phyloP scores from a whole-genome alignment of 2,329 filamentous ascomycete species.

The Chrysosporium queenslandicum region DNA sequence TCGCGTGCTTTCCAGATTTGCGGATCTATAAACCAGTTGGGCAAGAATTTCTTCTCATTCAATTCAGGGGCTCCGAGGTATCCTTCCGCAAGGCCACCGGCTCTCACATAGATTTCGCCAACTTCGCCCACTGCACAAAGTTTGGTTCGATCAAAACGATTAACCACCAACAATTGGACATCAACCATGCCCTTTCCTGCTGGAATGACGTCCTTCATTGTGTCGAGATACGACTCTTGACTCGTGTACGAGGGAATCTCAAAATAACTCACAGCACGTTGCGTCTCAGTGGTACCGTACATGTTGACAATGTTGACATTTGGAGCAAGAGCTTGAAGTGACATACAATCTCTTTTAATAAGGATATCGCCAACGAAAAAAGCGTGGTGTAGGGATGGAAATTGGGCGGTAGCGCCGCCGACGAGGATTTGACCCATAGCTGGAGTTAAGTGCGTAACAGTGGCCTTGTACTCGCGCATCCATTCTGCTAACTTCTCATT shows the following conservation, averaged over 20 bases:
- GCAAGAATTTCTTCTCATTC: slow-evolving; percentile 66
- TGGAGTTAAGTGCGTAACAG: slow-evolving; percentile 80
- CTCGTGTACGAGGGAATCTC: slow-evolving; percentile 58
- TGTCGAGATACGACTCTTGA: slow-evolving; percentile 54
- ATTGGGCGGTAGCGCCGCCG: slow-evolving; percentile 68
- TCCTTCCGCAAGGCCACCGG: slow-evolving; percentile 72
- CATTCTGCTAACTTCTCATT: slow-evolving; percentile 81
- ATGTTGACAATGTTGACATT: slow-evolving; percentile 73
- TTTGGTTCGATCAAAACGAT: slow-evolving; percentile 55
- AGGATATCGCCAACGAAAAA: slow-evolving; percentile 91
- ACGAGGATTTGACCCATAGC: slow-evolving; percentile 94
- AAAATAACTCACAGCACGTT: slow-evolving; percentile 71
- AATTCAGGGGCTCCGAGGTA: slow-evolving; percentile 57
- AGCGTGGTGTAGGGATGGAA: slow-evolving; percentile 64
- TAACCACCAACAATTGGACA: slow-evolving; percentile 77
- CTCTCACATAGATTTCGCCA: slow-evolving; percentile 74
- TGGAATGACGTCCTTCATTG: slow-evolving; percentile 65
- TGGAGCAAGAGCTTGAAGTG: slow-evolving; percentile 63
- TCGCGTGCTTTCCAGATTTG: slow-evolving; percentile 58
- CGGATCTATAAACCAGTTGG: slow-evolving; percentile 77
- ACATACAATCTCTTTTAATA: slow-evolving; percentile 70
- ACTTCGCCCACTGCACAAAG: slow-evolving; percentile 71
- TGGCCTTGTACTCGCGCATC: slow-evolving; percentile 66
- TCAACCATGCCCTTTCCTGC: slow-evolving; percentile 79
- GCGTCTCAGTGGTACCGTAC: slow-evolving; percentile 82